Base-by-base conservation (phyloP, 2,329 filamentous ascomycete genomes). In the Chrysoporthe deuterocubensis region DNA sequence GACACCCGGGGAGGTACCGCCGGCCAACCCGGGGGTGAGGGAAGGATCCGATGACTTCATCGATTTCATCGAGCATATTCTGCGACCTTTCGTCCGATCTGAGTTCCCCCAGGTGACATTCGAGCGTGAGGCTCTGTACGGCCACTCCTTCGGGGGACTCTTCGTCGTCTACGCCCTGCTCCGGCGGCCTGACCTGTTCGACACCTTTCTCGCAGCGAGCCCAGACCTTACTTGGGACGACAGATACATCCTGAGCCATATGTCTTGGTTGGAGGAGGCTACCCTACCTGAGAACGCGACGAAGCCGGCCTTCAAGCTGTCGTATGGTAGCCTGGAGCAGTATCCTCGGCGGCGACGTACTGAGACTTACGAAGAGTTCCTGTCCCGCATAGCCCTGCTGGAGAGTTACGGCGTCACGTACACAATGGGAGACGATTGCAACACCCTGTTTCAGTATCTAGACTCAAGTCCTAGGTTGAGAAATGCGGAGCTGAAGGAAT, bases 111-210 rank as follows among this genome's bases (percentile, higher is more conserved):
- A 67, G 5, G 71, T 75, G 0, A 46, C 34, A 4, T 73, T 74
- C n/a, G 67, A 68, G 3, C 69, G 70, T 18, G 71, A 73, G 44
- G 72, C 72, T 2, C 40, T 74, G n/a, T 74, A 69, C 43, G 72
- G 73, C 5, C 73, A 75, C 66, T 75, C 72, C 2, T 74, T 72
- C 18, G 74, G 74, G 1, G 74, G 73, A 1, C 50, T 73, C 11
- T 73, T 75, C 58, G 72, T 71, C 43, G 60, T 72, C 0, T 74
- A 72, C 43, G 70, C 72, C 16, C 63, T 75, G 9, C 69, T 74
- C 18, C 58, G 67, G 1, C 62, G 67, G 16, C 73, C 73, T 8
- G 68, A 69, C 26, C 52, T 75, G 54, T 73, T 75, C n/a, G 73
- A 75, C 26, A 74, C 74, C 6, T 74, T 71, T 43, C 58, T 75